Conservation (phyloP, 148 eudicot species). For the Cornus florida region DNA sequence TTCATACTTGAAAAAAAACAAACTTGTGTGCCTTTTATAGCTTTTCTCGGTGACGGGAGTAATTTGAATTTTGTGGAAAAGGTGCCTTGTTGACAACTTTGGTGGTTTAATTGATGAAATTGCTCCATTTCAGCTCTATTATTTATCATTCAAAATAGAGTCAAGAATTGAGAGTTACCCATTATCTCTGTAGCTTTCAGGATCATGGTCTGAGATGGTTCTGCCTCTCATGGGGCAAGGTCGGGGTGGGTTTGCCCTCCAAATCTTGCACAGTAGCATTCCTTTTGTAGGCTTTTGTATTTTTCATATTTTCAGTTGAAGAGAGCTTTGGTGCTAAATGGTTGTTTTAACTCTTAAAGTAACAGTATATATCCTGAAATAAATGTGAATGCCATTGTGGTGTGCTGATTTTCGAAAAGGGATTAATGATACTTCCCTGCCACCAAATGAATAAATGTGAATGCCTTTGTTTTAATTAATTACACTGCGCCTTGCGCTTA, state of each 20-base stretch:
- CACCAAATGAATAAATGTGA: no score
- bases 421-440: background rate
- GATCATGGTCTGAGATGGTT: background rate
- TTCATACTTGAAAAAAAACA: background rate
- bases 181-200: background rate
- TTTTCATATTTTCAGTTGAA: background rate
- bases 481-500: no score
- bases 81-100: background rate
- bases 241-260: background rate
- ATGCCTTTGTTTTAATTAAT: no score
- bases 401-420: background rate
- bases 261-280: background rate
- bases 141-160: background rate
- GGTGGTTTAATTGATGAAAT: background rate
- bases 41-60: background rate
- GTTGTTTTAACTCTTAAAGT: background rate
- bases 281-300: background rate
- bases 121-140: background rate
- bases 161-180: background rate
- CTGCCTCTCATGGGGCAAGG: background rate
- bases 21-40: background rate
- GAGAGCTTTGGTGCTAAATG: background rate
- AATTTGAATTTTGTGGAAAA: background rate
- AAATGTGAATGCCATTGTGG: background rate
- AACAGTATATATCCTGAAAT: background rate